A percentile compares a stretch with the other conserved stretches of the same genome.
Evolutionary conservation across 2,329 filamentous ascomycete species (phyloP).

Genomic region (Cladobotryum mycophilum): DNA sequence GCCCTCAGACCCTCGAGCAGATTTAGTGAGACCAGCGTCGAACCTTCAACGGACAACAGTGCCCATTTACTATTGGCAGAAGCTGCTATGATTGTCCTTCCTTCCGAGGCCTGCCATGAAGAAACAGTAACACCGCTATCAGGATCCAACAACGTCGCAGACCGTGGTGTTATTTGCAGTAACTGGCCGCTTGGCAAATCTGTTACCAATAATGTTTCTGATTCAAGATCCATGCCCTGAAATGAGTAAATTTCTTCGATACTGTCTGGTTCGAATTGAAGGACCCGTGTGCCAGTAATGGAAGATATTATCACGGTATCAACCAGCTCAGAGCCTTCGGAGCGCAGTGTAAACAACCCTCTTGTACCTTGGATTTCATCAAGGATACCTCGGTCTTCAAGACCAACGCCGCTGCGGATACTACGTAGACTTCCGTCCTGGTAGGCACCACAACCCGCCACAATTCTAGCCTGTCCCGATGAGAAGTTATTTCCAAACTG

Average conservation of each 20-base stretch:
- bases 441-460: slow-evolving; percentile 87
- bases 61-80: slow-evolving; percentile 66
- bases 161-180: slow-evolving; percentile 68
- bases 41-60: slow-evolving; percentile 70
- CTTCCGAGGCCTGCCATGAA: slow-evolving; percentile 49
- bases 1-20: slow-evolving; percentile 52
- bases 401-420: slow-evolving; percentile 85
- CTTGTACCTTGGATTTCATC: slow-evolving; percentile 71
- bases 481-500: slow-evolving; percentile 81
- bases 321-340: slow-evolving; percentile 33
- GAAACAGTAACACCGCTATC: slow-evolving; percentile 49
- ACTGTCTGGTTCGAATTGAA: slow-evolving; percentile 64
- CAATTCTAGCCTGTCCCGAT: slow-evolving; percentile 87
- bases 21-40: slow-evolving; percentile 62
- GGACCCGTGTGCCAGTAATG: slow-evolving; percentile 75
- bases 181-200: slow-evolving; percentile 59
- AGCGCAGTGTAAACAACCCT: slow-evolving; percentile 63
- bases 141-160: slow-evolving; percentile 56
- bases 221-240: slow-evolving; percentile 60
- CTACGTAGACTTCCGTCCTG: slow-evolving; percentile 83
- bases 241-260: slow-evolving; percentile 83
- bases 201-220: slow-evolving; percentile 64
- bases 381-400: slow-evolving; percentile 79
- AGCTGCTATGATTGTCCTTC: slow-evolving; percentile 65
- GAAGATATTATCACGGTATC: slow-evolving; percentile 79